Evolutionary conservation across 805 yeast species (phyloP), one percentile per base, ranked within the genome.

Genomic region (Cyberlindnera euphorbiiphila): DNA sequence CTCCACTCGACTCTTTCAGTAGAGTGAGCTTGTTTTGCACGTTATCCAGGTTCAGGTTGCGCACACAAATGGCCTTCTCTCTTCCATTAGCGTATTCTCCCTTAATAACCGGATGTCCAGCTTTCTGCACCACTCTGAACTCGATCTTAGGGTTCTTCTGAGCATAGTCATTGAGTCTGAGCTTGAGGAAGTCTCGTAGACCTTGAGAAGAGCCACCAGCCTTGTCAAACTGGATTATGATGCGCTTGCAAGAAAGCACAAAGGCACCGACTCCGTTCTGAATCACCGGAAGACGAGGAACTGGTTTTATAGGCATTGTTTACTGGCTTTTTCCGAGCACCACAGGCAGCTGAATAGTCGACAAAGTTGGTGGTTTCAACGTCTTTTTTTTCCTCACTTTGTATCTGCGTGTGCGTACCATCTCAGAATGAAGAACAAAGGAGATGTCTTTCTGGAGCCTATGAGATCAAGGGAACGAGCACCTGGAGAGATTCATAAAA

Each of bases 161-260:
- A 4, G 96, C 93, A 41, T 85, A 62, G 8, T 64, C 45, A 36
- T 72, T 64, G 22, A 76, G 69, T 51, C 74, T 69, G 36, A 59
- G 69, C 29, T 71, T 66, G 28, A 93, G 64, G 42, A 83, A 77
- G 38, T 82, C 79, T 56, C 88, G 61, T 65, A 88, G 74, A 4
- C 97, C 97, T 36, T 71, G 70, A 1, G 98, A 89, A 3, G 95
- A 83, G 16, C 97, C 98, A 29, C 97, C 98, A 81, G 94, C 83
- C 69, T 93, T 88, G 66, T 96, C 88, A 65, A 81, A 93, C 43
- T 85, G 82, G 31, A 93, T 60, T 1, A 81, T 72, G 36, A 93
- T 72, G 54, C 74, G 77, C 51, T 74, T 77, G 66, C 98, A 88
- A 42, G 69, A 20, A 17, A 69, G 65, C 7, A 85, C 71, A 55